phyloP scores from a whole-genome alignment of 768 basidiomycete species.

The Xanthoconium stramineum region DNA sequence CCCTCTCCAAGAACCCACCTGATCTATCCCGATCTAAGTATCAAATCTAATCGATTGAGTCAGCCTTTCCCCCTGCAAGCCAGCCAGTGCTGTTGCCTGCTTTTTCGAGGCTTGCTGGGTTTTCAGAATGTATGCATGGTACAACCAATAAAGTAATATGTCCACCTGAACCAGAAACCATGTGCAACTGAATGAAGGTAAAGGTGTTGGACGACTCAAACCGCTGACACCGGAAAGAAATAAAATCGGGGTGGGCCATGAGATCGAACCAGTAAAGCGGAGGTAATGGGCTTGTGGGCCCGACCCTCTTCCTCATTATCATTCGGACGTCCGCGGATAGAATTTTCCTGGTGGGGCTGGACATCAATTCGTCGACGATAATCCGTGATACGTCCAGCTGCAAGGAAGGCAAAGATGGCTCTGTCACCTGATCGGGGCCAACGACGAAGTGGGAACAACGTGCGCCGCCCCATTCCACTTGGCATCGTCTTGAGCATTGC shows the following conservation, averaged over 20 bases:
- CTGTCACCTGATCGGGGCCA: too few relatives aligned
- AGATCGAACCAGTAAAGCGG: conserved; percentile 44
- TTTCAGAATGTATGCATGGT: too few relatives aligned
- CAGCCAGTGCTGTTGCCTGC: too few relatives aligned
- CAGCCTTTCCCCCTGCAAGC: too few relatives aligned
- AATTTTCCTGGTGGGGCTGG: conserved; percentile 14
- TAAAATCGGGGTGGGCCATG: conserved; percentile 13
- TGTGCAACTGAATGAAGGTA: too few relatives aligned
- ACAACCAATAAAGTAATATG: too few relatives aligned
- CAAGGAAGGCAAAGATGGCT: conserved; percentile 26
- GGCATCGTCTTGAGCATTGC: background rate
- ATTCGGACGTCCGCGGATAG: background rate
- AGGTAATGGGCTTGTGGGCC: background rate
- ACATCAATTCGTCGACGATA: conserved; percentile 32
- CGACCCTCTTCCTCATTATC: conserved; percentile 12
- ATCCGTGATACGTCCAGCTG: conserved; percentile 27
- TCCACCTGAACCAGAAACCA: too few relatives aligned
- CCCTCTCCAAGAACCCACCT: too few relatives aligned
- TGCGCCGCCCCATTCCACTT: background rate
- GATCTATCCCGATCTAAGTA: too few relatives aligned
- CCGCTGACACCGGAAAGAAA: conserved; percentile 32
- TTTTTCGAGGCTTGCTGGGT: too few relatives aligned
- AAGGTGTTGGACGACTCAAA: too few relatives aligned
- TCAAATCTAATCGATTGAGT: too few relatives aligned
- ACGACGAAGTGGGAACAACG: conserved; percentile 9